These are phyloP conservation scores for Xylaria curta DNA, from an alignment of 495 filamentous ascomycete genomes.

Conservation along the genomic window DNA sequence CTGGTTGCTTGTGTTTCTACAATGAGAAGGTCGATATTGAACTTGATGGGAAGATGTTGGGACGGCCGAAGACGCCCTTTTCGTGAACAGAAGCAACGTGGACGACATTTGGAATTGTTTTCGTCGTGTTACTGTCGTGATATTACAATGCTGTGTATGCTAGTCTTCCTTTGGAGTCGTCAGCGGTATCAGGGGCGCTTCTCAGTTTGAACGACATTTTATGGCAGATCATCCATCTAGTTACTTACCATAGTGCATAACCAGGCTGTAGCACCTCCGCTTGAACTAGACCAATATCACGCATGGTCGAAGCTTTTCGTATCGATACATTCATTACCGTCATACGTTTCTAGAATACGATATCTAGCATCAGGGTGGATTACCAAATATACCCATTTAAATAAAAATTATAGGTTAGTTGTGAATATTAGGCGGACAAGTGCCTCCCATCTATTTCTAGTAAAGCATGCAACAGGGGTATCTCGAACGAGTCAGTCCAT, in stretches of 20 bases:
- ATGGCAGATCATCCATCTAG: background rate
- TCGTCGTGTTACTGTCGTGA: background rate
- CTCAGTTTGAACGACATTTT: background rate
- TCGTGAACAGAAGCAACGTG: background rate
- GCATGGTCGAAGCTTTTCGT: background rate
- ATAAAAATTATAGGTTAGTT: background rate
- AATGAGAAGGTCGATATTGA: constrained; percentile 66
- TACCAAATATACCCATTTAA: background rate
- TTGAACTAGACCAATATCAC: background rate
- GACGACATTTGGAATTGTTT: background rate
- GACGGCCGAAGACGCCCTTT: constrained; percentile 16
- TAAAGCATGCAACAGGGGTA: constrained; percentile 26
- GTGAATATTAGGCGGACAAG: background rate
- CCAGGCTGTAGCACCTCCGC: background rate
- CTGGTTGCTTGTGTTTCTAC: constrained; percentile 61
- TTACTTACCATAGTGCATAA: background rate
- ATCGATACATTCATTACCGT: no score
- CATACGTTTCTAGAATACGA: background rate
- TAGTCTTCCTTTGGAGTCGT: background rate
- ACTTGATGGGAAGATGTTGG: constrained; percentile 53
- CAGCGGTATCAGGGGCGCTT: no score
- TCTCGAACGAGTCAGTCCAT: constrained; percentile 28
- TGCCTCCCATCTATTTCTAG: constrained; percentile 15
- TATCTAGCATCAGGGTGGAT: background rate
- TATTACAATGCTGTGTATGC: background rate